Percentiles rank a stretch among this genome's conserved stretches.
Evolutionary conservation across 345 rosid species (phyloP).

Genomic region (Turritis glabra): DNA sequence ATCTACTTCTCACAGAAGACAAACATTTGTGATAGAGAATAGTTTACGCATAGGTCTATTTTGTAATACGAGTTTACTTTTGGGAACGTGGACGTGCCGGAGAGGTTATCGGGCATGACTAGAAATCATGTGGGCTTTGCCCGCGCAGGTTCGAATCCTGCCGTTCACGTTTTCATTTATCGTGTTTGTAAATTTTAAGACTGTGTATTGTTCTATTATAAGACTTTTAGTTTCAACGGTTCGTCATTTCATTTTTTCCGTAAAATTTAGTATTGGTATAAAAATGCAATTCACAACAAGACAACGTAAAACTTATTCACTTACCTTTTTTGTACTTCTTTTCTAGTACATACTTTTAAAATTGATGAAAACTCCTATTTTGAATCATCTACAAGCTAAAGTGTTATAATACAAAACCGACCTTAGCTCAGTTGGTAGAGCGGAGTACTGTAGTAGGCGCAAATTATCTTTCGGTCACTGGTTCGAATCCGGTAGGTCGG

Average conservation of each 20-base stretch:
- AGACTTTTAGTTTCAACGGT: too few relatives aligned
- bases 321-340: background rate
- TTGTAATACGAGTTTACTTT: background rate
- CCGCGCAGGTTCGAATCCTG: constrained; percentile 93
- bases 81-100: constrained; percentile 33
- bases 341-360: background rate
- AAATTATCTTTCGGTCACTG: constrained; percentile 56
- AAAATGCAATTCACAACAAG: background rate
- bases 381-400: background rate
- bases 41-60: background rate
- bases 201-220: background rate
- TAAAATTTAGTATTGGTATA: too few relatives aligned
- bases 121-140: constrained; percentile 90
- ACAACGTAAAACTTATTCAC: background rate
- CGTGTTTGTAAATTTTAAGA: background rate
- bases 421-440: constrained; percentile 96
- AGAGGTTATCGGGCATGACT: constrained; percentile 75
- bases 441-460: constrained; percentile 87
- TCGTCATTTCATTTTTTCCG: too few relatives aligned
- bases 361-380: background rate
- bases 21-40: background rate
- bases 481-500: constrained; percentile 55
- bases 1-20: too few relatives aligned
- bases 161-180: constrained; percentile 44
- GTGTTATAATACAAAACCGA: constrained; percentile 33